These are phyloP conservation scores for Schizosaccharomyces cryophilus DNA, from an alignment of 805 yeast species.

Conservation along the genomic window DNA sequence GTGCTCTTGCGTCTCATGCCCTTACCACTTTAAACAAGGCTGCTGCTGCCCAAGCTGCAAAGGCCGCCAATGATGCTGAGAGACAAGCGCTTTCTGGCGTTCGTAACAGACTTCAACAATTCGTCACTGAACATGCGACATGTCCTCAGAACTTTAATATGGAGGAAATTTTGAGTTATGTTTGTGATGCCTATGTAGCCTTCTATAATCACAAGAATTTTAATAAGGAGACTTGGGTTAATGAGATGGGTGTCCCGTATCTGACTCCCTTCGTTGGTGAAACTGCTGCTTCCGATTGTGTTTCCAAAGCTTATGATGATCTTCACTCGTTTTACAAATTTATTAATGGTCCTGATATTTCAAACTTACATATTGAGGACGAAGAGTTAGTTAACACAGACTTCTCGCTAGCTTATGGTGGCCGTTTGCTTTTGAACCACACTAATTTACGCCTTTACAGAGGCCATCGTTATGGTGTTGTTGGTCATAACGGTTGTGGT, in stretches of 20 bases:
- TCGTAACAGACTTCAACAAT: conserved; percentile 5
- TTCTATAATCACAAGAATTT: not conserved
- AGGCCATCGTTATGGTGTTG: conserved; percentile 91
- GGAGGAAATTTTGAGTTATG: not conserved
- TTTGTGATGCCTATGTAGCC: not conserved
- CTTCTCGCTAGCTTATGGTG: conserved; percentile 90
- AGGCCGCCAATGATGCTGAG: conserved; percentile 23
- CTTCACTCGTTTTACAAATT: not conserved
- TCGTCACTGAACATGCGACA: conserved; percentile 3
- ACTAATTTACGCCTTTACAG: conserved; percentile 66
- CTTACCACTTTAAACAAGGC: conserved; percentile 64
- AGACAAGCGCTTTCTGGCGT: conserved; percentile 6
- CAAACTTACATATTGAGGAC: conserved; percentile 12
- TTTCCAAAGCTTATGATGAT: not conserved
- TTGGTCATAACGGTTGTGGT: conserved; percentile 98
- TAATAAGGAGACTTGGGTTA: not conserved
- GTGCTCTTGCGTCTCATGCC: conserved; percentile 80
- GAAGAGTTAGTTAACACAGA: conserved; percentile 72
- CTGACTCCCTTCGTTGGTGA: not conserved
- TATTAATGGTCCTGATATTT: not conserved
- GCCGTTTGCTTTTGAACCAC: conserved; percentile 86
- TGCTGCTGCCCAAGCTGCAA: conserved; percentile 22
- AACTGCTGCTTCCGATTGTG: not conserved
- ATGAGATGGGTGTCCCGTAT: not conserved
- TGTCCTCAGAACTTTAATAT: not conserved